A percentile compares a stretch with the other conserved stretches of the same genome.
Conservation (phyloP, 257 asterid genomes). For the Linaria vulgaris region DNA sequence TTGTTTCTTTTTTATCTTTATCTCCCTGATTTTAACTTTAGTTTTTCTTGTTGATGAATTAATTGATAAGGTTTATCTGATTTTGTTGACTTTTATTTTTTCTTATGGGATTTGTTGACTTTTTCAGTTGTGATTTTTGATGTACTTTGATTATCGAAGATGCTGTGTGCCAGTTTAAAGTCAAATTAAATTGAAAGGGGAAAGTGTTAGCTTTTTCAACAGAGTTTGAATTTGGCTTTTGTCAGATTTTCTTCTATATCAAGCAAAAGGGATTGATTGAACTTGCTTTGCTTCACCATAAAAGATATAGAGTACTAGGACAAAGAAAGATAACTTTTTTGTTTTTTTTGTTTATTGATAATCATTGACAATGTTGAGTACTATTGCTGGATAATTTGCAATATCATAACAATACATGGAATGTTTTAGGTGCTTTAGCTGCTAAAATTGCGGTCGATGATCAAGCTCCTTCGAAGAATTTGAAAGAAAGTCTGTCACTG, state of each 20-base stretch:
- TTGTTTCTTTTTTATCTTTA: conserved; percentile 16
- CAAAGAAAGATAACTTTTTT: not conserved
- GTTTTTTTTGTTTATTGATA: not conserved
- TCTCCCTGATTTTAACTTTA: not conserved
- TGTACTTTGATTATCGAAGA: not conserved
- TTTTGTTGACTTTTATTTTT: conserved; percentile 14
- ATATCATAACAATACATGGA: conserved; percentile 8
- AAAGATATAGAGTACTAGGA: not conserved
- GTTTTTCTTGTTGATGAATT: conserved; percentile 7
- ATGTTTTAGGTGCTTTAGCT: conserved; percentile 43
- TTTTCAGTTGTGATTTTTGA: conserved; percentile 11
- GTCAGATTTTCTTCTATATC: no score
- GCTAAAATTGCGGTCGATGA: conserved; percentile 25
- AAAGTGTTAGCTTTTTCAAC: not conserved
- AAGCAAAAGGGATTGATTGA: not conserved
- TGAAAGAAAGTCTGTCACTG: conserved; percentile 42
- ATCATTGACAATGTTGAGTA: not conserved
- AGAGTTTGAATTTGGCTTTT: not conserved
- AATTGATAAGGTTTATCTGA: conserved; percentile 2
- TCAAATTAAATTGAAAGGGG: not conserved
- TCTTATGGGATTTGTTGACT: conserved; percentile 9
- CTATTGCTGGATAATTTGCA: not conserved
- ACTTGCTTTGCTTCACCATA: not conserved
- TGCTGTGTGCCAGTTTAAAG: not conserved
- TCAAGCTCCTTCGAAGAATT: conserved; percentile 42